Conservation (phyloP, 441 rosid genomes). For the Euphorbia corollata region DNA sequence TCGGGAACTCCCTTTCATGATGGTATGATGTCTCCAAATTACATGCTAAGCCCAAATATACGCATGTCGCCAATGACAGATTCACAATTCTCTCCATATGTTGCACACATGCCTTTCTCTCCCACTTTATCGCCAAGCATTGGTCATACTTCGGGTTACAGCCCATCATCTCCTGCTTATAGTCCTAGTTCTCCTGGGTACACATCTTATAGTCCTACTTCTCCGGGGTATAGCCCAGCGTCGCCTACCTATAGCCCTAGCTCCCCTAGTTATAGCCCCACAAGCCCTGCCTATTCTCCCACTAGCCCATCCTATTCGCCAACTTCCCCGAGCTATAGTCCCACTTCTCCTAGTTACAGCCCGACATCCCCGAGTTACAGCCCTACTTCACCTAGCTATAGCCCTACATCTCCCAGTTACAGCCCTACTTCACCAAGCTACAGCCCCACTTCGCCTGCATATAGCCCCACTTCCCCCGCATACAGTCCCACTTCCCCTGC, state of each 20-base stretch:
- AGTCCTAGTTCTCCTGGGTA: constrained; percentile 66
- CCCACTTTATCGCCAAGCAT: constrained; percentile 67
- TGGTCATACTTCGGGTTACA: constrained; percentile 75
- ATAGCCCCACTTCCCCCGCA: constrained; percentile 73
- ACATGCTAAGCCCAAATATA: constrained; percentile 67
- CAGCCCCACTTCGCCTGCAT: constrained; percentile 77
- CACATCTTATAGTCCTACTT: constrained; percentile 52
- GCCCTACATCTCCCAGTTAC: constrained; percentile 77
- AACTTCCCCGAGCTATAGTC: constrained; percentile 78
- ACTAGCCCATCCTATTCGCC: constrained; percentile 62
- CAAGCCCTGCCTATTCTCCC: constrained; percentile 55
- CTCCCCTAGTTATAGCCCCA: constrained; percentile 27
- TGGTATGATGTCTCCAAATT: constrained; percentile 92
- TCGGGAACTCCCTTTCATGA: constrained; percentile 90
- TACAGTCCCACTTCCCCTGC: too few species aligned
- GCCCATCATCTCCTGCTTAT: constrained; percentile 78
- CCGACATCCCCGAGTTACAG: constrained; percentile 72
- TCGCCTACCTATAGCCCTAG: constrained; percentile 12
- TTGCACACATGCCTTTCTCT: constrained; percentile 48
- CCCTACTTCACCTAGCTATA: constrained; percentile 61
- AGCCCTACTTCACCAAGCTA: constrained; percentile 70
- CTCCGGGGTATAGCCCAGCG: constrained; percentile 52
- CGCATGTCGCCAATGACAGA: constrained; percentile 76
- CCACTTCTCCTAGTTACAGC: constrained; percentile 81
- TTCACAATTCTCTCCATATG: constrained; percentile 31